Evolutionary conservation across 352 stramenopile genomes (phyloP).

Genomic region (Globisporangium yorkense): DNA sequence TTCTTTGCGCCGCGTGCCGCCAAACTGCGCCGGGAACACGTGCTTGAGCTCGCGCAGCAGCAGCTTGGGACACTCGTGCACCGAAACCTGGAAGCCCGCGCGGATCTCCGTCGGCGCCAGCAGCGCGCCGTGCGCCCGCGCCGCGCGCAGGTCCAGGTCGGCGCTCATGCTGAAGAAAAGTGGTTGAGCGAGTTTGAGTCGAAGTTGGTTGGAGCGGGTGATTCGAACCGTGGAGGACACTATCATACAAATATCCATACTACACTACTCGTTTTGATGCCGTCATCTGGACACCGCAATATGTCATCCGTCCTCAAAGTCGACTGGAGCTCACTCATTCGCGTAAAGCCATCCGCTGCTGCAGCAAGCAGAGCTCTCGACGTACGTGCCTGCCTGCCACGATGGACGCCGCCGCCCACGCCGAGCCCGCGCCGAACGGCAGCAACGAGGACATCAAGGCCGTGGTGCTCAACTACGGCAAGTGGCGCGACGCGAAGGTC

Average conservation of each 20-base stretch:
- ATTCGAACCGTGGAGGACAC: too few relatives aligned
- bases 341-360: too few relatives aligned
- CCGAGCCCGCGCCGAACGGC: conserved; percentile 3
- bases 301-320: too few relatives aligned
- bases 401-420: neutral
- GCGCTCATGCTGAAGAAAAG: neutral
- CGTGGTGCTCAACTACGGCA: conserved; percentile 87
- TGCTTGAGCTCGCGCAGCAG: conserved; percentile 75
- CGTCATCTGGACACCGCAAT: too few relatives aligned
- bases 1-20: conserved; percentile 13
- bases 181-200: neutral
- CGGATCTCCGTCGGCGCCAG: conserved; percentile 51
- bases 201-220: neutral
- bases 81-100: conserved; percentile 70
- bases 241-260: too few relatives aligned
- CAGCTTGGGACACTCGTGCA: conserved; percentile 66
- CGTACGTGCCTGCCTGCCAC: neutral
- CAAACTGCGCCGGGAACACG: conserved; percentile 64
- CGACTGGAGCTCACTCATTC: neutral
- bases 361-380: neutral
- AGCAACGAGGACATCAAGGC: conserved; percentile 67
- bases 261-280: too few relatives aligned
- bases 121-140: conserved; percentile 31
- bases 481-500: conserved; percentile 74
- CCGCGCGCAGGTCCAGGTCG: conserved; percentile 6